Evolutionary conservation across 2,329 filamentous ascomycete genomes (phyloP), one percentile per base, ranked within the genome.

Genomic region (Ceratocystis eucalypticola): DNA sequence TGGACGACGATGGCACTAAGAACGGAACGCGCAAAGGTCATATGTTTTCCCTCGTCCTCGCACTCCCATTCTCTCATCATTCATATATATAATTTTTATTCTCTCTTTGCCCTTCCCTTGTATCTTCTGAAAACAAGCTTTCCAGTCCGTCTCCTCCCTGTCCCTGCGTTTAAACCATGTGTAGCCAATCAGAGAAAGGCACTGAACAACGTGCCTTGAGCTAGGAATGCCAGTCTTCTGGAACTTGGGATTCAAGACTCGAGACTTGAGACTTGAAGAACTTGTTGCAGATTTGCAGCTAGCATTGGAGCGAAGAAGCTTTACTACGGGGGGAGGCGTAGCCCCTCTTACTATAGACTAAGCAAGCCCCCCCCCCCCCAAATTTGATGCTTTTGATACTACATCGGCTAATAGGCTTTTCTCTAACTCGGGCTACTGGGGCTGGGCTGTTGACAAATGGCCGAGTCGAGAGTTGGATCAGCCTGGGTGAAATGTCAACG

Each of bases 191-290:
- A 67, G 48, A 25, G 41, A 28, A 25, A 53, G 64, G 66, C 28
- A 62, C 53, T 62, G 44, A 67, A 67, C 62, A 67, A 67, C 66
- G 66, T 67, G 66, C 62, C 25, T 22, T 53, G 48, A 57, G 28
- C 25, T 30, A 57, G 22, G 53, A n/a, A n/a, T 6, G 12, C 7
- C 53, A 25, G 53, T 57, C 25, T 57, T 33, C 28, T 57, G 53
- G 15, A n/a, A 8, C 28, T 5, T 28, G 53, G 8, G 46, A 50
- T n/a, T n/a, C 20, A 22, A 10, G 46, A 8, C 46, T 50, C n/a
- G n/a, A 7, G 46, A 12, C 22, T 22, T n/a, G 46, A 10, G n/a
- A 50, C 17, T 20, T 50, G 46, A 22, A 17, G 15, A 17, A 50
- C 22, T 7, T 50, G 46, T 12, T 50, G n/a, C n/a, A 8, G 17